phyloP scores from a whole-genome alignment of 2,329 filamentous ascomycete species.

The Neoarthrinium moseri region DNA sequence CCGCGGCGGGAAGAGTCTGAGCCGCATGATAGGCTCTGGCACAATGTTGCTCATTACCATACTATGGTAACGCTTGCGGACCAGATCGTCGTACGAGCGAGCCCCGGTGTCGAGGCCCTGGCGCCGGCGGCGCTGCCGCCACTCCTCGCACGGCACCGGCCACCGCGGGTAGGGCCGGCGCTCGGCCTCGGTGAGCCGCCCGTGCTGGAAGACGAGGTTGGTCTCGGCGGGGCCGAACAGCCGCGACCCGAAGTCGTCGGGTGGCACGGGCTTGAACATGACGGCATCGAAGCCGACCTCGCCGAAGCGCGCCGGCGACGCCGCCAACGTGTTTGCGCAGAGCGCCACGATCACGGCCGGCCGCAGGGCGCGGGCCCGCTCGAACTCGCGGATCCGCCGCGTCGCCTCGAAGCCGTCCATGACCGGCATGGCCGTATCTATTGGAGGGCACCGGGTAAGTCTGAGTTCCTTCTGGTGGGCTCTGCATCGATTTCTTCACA shows the following conservation, averaged over 20 bases:
- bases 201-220: slow-evolving; percentile 7
- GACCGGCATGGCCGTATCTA: slow-evolving; percentile 28
- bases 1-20: too few relatives aligned
- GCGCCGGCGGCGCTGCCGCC: too few relatives aligned
- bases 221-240: slow-evolving; percentile 7
- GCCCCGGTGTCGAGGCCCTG: too few relatives aligned
- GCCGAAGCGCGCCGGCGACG: neutral
- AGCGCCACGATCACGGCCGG: slow-evolving; percentile 2
- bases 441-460: too few relatives aligned
- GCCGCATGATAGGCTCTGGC: too few relatives aligned
- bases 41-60: too few relatives aligned
- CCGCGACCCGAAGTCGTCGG: neutral
- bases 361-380: slow-evolving; percentile 11
- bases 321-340: too few relatives aligned
- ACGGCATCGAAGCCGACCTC: slow-evolving; percentile 2
- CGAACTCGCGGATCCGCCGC: slow-evolving; percentile 23
- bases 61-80: too few relatives aligned
- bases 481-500: slow-evolving; percentile 8
- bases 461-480: neutral
- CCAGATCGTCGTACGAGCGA: too few relatives aligned
- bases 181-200: slow-evolving; percentile 1
- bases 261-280: neutral
- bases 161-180: neutral
- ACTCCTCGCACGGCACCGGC: too few relatives aligned
- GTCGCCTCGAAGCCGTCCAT: slow-evolving; percentile 30